These are phyloP conservation scores for Taphrina betulina DNA, from an alignment of 1,139 yeast species.

Conservation along the genomic window DNA sequence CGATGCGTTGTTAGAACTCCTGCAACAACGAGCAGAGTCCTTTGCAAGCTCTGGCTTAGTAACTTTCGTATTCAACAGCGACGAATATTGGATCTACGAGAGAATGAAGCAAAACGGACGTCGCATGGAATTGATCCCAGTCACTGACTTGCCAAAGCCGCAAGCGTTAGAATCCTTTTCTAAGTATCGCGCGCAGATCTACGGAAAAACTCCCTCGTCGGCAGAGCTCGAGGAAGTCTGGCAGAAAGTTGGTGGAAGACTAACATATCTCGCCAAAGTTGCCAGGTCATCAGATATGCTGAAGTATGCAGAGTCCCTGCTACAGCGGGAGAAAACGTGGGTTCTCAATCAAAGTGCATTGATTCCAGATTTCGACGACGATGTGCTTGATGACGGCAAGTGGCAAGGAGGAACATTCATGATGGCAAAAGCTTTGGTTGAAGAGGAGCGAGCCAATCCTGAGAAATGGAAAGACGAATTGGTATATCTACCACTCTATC, in stretches of 20 bases:
- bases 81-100: conserved; percentile 86
- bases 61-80: conserved; percentile 74
- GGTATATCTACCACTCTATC: conserved; percentile 78
- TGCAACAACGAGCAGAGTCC: conserved; percentile 80
- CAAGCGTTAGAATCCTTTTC: conserved; percentile 61
- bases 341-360: conserved; percentile 78
- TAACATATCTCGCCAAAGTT: conserved; percentile 76
- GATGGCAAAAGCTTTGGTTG: conserved; percentile 68
- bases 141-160: conserved; percentile 60
- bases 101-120: conserved; percentile 71
- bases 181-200: conserved; percentile 49
- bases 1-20: conserved; percentile 63
- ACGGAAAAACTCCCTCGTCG: conserved; percentile 48
- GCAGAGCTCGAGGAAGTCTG: conserved; percentile 57
- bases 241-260: conserved; percentile 77
- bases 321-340: conserved; percentile 83
- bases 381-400: conserved; percentile 82
- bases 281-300: conserved; percentile 64
- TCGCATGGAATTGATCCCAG: conserved; percentile 68
- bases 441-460: conserved; percentile 54
- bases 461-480: conserved; percentile 44
- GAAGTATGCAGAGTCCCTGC: conserved; percentile 65
- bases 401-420: conserved; percentile 76
- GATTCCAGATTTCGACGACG: conserved; percentile 76
- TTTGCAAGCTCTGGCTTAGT: conserved; percentile 74